Evolutionary conservation across 1,284 basidiomycete species (phyloP).

Genomic region (Coriolopsis trogii): DNA sequence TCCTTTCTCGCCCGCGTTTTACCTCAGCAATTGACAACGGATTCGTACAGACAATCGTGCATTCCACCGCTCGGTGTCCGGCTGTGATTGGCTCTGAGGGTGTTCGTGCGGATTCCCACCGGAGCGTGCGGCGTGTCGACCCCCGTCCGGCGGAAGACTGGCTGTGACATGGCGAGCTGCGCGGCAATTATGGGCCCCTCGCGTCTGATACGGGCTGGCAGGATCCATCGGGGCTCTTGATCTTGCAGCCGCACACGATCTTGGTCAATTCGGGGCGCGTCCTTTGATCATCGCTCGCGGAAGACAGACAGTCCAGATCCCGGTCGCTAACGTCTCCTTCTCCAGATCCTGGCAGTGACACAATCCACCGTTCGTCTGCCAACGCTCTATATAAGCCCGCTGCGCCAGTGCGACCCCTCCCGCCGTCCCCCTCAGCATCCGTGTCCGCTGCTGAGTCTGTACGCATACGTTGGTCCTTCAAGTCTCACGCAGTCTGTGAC

Average conservation of each 20-base stretch:
- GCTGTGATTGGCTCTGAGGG: constrained; percentile 5
- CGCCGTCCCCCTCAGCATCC: constrained; percentile 23
- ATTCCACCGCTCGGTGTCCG: constrained; percentile 10
- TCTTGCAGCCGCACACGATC: constrained; percentile 21
- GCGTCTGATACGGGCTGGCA: constrained; percentile 23
- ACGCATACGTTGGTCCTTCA: constrained; percentile 13
- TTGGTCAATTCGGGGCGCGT: constrained; percentile 24
- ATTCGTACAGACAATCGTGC: too few species aligned
- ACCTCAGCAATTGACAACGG: constrained; percentile 27
- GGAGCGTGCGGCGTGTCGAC: too few species aligned
- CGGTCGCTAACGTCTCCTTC: constrained; percentile 19
- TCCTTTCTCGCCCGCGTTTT: constrained; percentile 19
- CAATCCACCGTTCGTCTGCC: constrained; percentile 17
- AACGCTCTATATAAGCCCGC: constrained; percentile 18
- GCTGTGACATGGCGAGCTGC: constrained; percentile 5
- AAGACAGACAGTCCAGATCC: constrained; percentile 26
- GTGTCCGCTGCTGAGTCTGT: constrained; percentile 6
- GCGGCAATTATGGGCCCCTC: constrained; percentile 20
- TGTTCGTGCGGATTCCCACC: too few species aligned
- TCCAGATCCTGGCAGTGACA: constrained; percentile 9
- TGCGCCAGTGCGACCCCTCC: constrained; percentile 15
- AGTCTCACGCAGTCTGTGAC: constrained; percentile 7
- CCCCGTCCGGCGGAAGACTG: constrained; percentile 1
- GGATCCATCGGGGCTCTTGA: constrained; percentile 18
- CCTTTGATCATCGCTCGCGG: constrained; percentile 27